Percentiles rank a stretch among this genome's conserved stretches.
phyloP scores from a whole-genome alignment of 2,329 filamentous ascomycete genomes.

The Dryadomyces quercus-mongolicae region DNA sequence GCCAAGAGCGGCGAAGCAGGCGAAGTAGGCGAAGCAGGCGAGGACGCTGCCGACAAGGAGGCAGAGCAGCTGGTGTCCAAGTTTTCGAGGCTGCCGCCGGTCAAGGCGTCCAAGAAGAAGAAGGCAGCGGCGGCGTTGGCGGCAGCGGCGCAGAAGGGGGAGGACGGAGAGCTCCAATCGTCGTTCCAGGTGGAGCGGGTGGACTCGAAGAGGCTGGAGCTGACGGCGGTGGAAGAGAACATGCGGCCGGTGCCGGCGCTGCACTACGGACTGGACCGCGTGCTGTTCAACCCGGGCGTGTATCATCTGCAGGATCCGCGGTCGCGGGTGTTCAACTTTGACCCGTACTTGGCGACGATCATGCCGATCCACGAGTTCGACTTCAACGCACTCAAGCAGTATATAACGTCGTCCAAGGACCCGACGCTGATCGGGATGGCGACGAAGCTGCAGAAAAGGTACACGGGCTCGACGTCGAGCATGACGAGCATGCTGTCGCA shows the following conservation, averaged over 20 bases:
- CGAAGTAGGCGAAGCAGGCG: neutral
- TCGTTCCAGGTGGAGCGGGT: neutral
- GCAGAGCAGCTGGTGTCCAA: neutral
- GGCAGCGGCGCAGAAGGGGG: neutral
- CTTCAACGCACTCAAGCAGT: slow-evolving; percentile 72
- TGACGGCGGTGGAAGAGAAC: slow-evolving; percentile 20
- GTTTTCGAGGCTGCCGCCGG: neutral
- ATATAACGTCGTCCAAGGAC: slow-evolving; percentile 87
- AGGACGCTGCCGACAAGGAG: neutral
- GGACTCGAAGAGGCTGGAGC: slow-evolving; percentile 10
- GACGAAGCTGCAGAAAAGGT: slow-evolving; percentile 56
- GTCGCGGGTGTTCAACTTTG: slow-evolving; percentile 88
- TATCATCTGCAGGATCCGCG: slow-evolving; percentile 84
- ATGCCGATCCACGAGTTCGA: slow-evolving; percentile 93
- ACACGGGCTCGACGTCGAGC: slow-evolving; percentile 90
- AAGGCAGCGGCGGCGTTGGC: too few relatives aligned
- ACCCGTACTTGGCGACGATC: slow-evolving; percentile 83
- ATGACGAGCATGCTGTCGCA: slow-evolving; percentile 83
- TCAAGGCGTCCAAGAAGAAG: neutral
- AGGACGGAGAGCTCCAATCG: neutral
- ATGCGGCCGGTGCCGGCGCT: slow-evolving; percentile 43
- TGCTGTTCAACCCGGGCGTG: slow-evolving; percentile 91
- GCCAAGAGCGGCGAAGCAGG: neutral
- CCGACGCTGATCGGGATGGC: slow-evolving; percentile 57
- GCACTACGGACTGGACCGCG: slow-evolving; percentile 67